Base-by-base conservation (phyloP, 352 stramenopile genomes). In the Poterioochromonas sp. region DNA sequence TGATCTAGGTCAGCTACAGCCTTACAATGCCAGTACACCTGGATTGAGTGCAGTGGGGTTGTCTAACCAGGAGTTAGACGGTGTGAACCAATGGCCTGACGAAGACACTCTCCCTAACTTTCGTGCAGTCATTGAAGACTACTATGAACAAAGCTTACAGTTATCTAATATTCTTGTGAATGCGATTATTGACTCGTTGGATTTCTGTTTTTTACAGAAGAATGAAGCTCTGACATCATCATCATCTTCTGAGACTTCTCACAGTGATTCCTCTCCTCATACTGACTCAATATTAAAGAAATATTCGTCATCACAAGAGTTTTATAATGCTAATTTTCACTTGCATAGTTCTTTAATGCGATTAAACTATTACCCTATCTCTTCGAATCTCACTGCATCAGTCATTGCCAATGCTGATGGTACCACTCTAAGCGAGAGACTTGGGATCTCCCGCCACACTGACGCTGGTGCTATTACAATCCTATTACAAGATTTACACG, bases 311-410 rank as follows among this genome's bases (percentile, higher is more conserved):
- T 3, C 39, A 32, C 12, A 47, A 22, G n/a, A 26, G 8, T 44
- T 71, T 71, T 11, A 39, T 39, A 29, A 71, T 12, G 5, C n/a
- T 40, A 47, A 71, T n/a, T 71, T 71, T 71, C 1, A 44, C 34
- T 29, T 43, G 26, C 62, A 71, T 44, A 47, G 12, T 44, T 71
- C 62, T 47, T 29, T 71, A 15, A 43, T 71, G 26, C 15, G 62
- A 22, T 71, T 71, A 29, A 71, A 71, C 41, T 47, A 71, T 44
- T 71, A 71, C 41, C 62, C 62, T 71, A 26, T 47, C 1, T 11
- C 39, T 44, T 8, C 32, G 39, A 29, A 47, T 8, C 20, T 29
- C 11, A 32, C 8, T 32, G 32, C 15, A 43, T 3, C 11, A 8
- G 18, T 15, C 8, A 20, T 43, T 47, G 26, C 39, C 3, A n/a